A percentile compares a stretch with the other conserved stretches of the same genome.
These are phyloP conservation scores for Pythium utonaiense DNA, from an alignment of 352 stramenopile genomes.

Conservation along the genomic window DNA sequence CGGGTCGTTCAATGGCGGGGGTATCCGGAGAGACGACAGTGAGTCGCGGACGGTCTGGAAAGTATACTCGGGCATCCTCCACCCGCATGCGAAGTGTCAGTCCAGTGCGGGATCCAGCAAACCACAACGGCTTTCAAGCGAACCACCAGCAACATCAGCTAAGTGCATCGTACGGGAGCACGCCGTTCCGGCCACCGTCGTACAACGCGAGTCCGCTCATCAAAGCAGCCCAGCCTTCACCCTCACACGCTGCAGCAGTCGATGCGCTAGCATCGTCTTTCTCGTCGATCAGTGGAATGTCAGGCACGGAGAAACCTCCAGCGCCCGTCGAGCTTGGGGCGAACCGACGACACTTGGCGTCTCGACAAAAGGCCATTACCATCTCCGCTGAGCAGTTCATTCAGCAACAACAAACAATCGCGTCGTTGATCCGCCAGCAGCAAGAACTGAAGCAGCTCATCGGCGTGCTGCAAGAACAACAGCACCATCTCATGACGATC, in stretches of 20 bases:
- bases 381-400: constrained; percentile 72
- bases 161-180: constrained; percentile 14
- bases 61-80: neutral
- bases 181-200: constrained; percentile 2
- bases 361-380: constrained; percentile 52
- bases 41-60: constrained; percentile 3
- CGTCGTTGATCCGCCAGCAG: constrained; percentile 74
- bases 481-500: constrained; percentile 71
- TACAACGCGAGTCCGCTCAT: constrained; percentile 1
- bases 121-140: constrained; percentile 12
- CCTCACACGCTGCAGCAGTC: neutral
- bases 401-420: constrained; percentile 81
- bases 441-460: constrained; percentile 85
- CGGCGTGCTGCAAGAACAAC: constrained; percentile 66
- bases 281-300: constrained; percentile 8
- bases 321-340: constrained; percentile 11
- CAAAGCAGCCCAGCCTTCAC: neutral
- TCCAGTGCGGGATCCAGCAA: constrained; percentile 28
- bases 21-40: constrained; percentile 1
- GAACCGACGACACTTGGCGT: constrained; percentile 21
- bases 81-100: constrained; percentile 45
- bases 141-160: constrained; percentile 5
- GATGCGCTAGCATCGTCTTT: constrained; percentile 14
- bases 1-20: constrained; percentile 12
- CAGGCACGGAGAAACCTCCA: neutral